phyloP scores from a whole-genome alignment of 2,329 filamentous ascomycete genomes.

The Microcyclospora tardicrescens region DNA sequence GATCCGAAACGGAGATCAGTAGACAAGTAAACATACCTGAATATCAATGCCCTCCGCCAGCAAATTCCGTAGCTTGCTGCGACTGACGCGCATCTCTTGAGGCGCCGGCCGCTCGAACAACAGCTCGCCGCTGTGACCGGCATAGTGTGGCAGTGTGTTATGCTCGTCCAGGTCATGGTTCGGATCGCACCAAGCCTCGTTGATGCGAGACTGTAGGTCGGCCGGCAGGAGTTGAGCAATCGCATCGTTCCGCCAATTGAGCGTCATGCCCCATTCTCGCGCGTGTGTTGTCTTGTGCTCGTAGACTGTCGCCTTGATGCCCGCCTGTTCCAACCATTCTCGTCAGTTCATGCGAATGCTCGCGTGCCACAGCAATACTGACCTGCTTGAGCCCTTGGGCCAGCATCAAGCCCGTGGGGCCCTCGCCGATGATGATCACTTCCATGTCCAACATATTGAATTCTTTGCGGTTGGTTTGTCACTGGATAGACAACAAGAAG shows the following conservation, averaged over 20 bases:
- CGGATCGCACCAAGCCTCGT: conserved; percentile 5
- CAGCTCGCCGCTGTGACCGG: conserved; percentile 7
- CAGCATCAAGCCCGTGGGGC: conserved; percentile 7
- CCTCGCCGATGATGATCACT: conserved; percentile 10
- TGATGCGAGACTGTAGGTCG: conserved; percentile 4
- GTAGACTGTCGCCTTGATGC: conserved; percentile 5
- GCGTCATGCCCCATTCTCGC: conserved; percentile 9
- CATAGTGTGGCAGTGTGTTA: conserved; percentile 1
- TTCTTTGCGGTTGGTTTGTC: too few species aligned
- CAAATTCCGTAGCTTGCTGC: conserved; percentile 7
- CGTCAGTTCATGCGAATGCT: too few species aligned
- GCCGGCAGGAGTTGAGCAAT: conserved; percentile 4
- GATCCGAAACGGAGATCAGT: neutral
- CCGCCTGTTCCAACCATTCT: conserved; percentile 1
- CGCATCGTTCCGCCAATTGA: conserved; percentile 7
- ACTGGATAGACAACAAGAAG: too few species aligned
- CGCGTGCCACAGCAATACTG: too few species aligned
- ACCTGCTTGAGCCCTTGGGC: conserved; percentile 10
- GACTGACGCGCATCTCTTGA: conserved; percentile 6
- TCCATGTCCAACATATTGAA: neutral
- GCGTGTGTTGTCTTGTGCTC: conserved; percentile 5
- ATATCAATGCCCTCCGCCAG: conserved; percentile 9
- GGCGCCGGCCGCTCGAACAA: conserved; percentile 4
- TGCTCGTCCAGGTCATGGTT: neutral
- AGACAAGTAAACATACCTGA: conserved; percentile 3